A percentile compares a stretch with the other conserved stretches of the same genome.
Conservation (phyloP, 805 yeast genomes). For the Isabelozyma heimii region DNA sequence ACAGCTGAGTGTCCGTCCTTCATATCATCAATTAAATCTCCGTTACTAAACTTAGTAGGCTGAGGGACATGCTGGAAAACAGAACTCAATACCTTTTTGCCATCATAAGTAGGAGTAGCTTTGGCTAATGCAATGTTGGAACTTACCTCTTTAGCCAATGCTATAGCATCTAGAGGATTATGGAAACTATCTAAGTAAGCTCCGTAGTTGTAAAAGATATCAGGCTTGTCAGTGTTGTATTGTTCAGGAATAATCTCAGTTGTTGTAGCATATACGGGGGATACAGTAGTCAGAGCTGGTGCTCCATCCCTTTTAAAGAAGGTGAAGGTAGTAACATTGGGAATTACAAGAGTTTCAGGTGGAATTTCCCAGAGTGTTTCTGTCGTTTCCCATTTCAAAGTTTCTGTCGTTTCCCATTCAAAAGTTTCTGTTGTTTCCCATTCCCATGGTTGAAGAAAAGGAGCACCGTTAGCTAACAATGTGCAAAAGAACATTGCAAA, state of each 20-base stretch:
- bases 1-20: background rate
- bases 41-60: background rate
- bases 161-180: background rate
- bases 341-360: background rate
- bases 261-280: background rate
- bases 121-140: background rate
- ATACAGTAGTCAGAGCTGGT: background rate
- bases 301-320: slow-evolving; percentile 2
- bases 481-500: background rate
- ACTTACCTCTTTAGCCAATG: background rate
- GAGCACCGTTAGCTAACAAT: background rate
- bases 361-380: background rate
- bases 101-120: slow-evolving; percentile 1
- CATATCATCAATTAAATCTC: background rate
- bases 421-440: too few species aligned
- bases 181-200: background rate
- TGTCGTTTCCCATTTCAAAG: background rate
- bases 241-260: background rate
- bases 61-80: background rate
- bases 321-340: background rate
- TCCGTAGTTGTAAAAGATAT: background rate
- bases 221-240: background rate
- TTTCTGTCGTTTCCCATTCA: too few species aligned
- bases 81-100: background rate
- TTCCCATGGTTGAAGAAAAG: background rate